Evolutionary conservation across 768 basidiomycete species (phyloP).

Genomic region (Pleurotus djamor): DNA sequence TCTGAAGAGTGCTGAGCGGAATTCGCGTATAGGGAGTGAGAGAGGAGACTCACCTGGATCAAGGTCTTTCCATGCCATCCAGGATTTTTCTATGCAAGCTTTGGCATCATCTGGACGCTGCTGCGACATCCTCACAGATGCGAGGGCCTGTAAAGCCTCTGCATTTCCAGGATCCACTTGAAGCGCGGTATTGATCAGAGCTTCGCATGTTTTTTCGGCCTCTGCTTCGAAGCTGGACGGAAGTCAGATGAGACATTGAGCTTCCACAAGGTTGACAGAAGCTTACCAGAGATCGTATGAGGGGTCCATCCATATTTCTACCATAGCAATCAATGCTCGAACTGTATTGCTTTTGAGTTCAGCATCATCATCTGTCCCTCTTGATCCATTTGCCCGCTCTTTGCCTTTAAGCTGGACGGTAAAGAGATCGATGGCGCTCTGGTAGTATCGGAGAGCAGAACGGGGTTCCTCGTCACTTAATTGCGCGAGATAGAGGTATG

Average conservation of each 20-base stretch:
- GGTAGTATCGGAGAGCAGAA: constrained; percentile 71
- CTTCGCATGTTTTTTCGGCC: constrained; percentile 81
- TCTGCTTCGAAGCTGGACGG: constrained; percentile 69
- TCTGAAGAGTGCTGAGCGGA: constrained; percentile 33
- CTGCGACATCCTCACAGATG: constrained; percentile 89
- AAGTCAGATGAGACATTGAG: neutral
- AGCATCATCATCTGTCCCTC: constrained; percentile 42
- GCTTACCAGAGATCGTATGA: constrained; percentile 82
- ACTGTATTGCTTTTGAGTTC: constrained; percentile 71
- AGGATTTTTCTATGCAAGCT: constrained; percentile 62
- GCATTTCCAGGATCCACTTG: constrained; percentile 70
- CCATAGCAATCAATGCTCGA: constrained; percentile 81
- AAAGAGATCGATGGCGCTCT: constrained; percentile 75
- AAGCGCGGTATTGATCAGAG: constrained; percentile 70
- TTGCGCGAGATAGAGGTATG: constrained; percentile 89
- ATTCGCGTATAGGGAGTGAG: neutral
- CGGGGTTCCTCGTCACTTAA: constrained; percentile 75
- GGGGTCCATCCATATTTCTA: constrained; percentile 97
- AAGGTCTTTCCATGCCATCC: constrained; percentile 68
- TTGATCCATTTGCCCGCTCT: constrained; percentile 44
- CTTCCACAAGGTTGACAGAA: neutral
- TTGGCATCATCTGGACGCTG: constrained; percentile 81
- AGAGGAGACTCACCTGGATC: constrained; percentile 36
- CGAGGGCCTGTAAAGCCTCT: constrained; percentile 78
- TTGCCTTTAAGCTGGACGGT: constrained; percentile 73